phyloP scores from a whole-genome alignment of 2,329 filamentous ascomycete genomes.

The Didymella keratinophila region DNA sequence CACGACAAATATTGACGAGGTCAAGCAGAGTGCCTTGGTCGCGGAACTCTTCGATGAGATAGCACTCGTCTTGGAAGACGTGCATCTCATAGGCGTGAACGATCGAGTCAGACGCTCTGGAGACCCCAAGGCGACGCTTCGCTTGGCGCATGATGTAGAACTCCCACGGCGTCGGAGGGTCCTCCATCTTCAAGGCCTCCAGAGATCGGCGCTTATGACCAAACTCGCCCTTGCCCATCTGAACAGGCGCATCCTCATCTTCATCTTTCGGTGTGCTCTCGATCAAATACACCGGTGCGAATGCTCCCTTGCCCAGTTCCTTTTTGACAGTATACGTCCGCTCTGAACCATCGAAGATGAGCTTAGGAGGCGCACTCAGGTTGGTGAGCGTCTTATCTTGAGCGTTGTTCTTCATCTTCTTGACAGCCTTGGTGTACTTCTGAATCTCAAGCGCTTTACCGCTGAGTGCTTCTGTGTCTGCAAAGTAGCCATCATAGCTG shows the following conservation, averaged over 20 bases:
- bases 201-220: slow-evolving; percentile 66
- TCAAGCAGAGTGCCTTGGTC: slow-evolving; percentile 94
- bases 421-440: slow-evolving; percentile 75
- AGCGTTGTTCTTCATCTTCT: slow-evolving; percentile 63
- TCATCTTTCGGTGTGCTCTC: slow-evolving; percentile 70
- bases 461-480: slow-evolving; percentile 70
- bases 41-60: slow-evolving; percentile 85
- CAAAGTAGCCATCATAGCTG: slow-evolving; percentile 80
- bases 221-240: slow-evolving; percentile 70
- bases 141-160: slow-evolving; percentile 93
- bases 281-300: slow-evolving; percentile 92
- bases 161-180: slow-evolving; percentile 88
- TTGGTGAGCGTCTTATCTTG: slow-evolving; percentile 69
- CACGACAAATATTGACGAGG: slow-evolving; percentile 84
- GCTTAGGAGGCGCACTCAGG: slow-evolving; percentile 65
- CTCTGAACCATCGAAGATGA: slow-evolving; percentile 72
- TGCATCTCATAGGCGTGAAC: slow-evolving; percentile 89
- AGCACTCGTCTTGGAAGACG: slow-evolving; percentile 87
- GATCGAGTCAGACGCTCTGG: slow-evolving; percentile 77
- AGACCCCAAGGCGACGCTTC: slow-evolving; percentile 76
- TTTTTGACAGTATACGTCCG: slow-evolving; percentile 79
- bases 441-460: slow-evolving; percentile 79
- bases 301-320: slow-evolving; percentile 91
- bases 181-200: slow-evolving; percentile 95
- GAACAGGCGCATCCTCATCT: slow-evolving; percentile 54